phyloP scores from a whole-genome alignment of 805 yeast species.

The Lachancea sp. region DNA sequence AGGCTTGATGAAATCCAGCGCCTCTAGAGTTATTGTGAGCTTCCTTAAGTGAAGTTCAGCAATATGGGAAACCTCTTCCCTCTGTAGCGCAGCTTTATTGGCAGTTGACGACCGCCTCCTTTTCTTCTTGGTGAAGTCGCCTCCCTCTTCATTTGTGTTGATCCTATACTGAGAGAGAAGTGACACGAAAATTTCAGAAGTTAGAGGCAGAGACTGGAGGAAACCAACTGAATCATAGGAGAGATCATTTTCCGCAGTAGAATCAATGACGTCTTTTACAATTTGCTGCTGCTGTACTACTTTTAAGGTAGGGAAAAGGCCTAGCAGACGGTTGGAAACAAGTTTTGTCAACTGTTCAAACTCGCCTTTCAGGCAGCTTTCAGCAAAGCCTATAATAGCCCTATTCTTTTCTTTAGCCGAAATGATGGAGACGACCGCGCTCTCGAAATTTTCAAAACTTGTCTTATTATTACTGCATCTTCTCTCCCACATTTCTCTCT shows the following conservation, averaged over 20 bases:
- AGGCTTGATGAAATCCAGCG: conserved; percentile 48
- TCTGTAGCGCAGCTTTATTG: conserved; percentile 65
- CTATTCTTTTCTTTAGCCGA: conserved; percentile 53
- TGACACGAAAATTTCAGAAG: conserved; percentile 50
- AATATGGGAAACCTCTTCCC: conserved; percentile 59
- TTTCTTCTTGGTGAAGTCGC: conserved; percentile 55
- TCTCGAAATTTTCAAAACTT: conserved; percentile 50
- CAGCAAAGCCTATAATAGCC: conserved; percentile 55
- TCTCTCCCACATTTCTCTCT: conserved; percentile 41
- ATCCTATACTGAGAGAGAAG: conserved; percentile 56
- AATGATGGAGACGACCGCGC: conserved; percentile 49
- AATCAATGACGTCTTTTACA: conserved; percentile 54
- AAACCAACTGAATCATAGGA: conserved; percentile 49
- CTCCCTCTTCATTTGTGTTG: conserved; percentile 36
- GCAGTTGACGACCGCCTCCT: conserved; percentile 76
- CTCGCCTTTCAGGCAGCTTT: conserved; percentile 44
- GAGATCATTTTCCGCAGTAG: conserved; percentile 38
- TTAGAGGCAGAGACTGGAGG: conserved; percentile 48
- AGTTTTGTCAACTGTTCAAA: conserved; percentile 39
- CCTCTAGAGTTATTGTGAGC: conserved; percentile 72
- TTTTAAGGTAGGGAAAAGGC: conserved; percentile 52
- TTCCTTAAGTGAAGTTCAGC: conserved; percentile 76
- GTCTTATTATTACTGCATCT: conserved; percentile 45
- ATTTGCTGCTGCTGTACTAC: conserved; percentile 51
- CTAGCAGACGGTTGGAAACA: conserved; percentile 46